Base-by-base conservation (phyloP, 2,329 filamentous ascomycete genomes). In the Taxawa tesnikishii region DNA sequence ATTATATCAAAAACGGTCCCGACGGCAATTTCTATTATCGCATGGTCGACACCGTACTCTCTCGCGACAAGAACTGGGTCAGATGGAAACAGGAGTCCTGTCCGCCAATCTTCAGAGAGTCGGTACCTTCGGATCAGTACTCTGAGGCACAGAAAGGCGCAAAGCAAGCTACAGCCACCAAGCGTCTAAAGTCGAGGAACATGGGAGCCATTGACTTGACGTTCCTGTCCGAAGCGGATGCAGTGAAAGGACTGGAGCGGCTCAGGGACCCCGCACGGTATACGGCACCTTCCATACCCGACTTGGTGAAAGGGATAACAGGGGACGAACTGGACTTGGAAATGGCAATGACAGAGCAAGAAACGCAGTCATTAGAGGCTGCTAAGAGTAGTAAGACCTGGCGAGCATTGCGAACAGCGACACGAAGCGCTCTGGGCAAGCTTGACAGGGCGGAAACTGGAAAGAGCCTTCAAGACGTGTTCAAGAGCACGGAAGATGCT, bases 71-170 rank as follows among this genome's bases (percentile, higher is more conserved):
- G 63, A 94, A 96, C 52, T 98, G 92, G 92, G 85, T 92, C 27
- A 79, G 85, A 40, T 99, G 90, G 90, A 99, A 99, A 60, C 79
- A 88, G 38, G 85, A 94, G 53, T 83, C 79, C 43, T 98, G 90
- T 53, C 83, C 84, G 15, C 73, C 79, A 5, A 96, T 99, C 48
- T 77, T 87, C 49, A 72, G 74, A 38, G 73, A 80, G 14, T 64
- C 83, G 8, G 69, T 96, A 17, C 68, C 77, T 3, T 68, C 78
- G 1, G 59, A 72, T 16, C 70, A 79, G 28, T 88, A 85, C 51
- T 56, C 76, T 24, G 69, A 75, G 33, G 79, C 85, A 15, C 80
- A 79, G 51, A 62, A 68, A 17, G 65, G 71, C 28, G 77, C 77
- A 3, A 68, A 71, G 40, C 75, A 73, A 42, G 65, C 75, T 9